Evolutionary conservation across 768 basidiomycete genomes (phyloP), one percentile per base, ranked within the genome.

Genomic region (Tricholoma matsutake): DNA sequence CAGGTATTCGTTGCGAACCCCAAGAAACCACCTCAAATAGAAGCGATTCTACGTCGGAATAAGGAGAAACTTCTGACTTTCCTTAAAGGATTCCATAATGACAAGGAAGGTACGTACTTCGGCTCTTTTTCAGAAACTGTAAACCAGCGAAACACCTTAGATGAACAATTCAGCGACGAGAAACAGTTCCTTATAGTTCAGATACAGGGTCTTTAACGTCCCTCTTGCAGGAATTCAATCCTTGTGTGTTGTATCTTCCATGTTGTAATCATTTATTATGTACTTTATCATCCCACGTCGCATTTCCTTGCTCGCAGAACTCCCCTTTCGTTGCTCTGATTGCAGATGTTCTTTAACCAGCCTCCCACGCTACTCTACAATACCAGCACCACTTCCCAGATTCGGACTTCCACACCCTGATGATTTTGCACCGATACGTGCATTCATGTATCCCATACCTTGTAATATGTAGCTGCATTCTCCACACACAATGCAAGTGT

Each of bases 1-100:
- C 41, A 91, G 94, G 93, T 99, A 13, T 99, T 99, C 68, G 97
- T 99, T 41, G 97, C 97, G 37, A 99, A 99, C 72, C 97, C 97
- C 29, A 97, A 97, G 86, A 99, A 99, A 72, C 96, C 97, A 5
- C 87, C 92, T 41, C 91, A 96, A 71, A 97, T 99, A 62, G 95
- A 96, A 68, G 77, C 75, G 39, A 99, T 99, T 62, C 81, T 99
- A 11, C 80, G 91, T 61, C 76, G 97, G 67, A 99, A 99, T 76
- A 95, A 92, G 82, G 95, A 96, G 18, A 97, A 96, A 71, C 79
- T 99, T 11, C 77, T 98, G 55, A 78, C 78, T 16, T 99, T 98
- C 79, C 78, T 99, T 63, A 92, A 90, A 73, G 84, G 83, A 56
- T 99, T 99, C 81, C 96, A 98, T 72, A 98, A 97, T 69, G 97